Base-by-base conservation (phyloP, 352 stramenopile species). In the Globisporangium nunn region DNA sequence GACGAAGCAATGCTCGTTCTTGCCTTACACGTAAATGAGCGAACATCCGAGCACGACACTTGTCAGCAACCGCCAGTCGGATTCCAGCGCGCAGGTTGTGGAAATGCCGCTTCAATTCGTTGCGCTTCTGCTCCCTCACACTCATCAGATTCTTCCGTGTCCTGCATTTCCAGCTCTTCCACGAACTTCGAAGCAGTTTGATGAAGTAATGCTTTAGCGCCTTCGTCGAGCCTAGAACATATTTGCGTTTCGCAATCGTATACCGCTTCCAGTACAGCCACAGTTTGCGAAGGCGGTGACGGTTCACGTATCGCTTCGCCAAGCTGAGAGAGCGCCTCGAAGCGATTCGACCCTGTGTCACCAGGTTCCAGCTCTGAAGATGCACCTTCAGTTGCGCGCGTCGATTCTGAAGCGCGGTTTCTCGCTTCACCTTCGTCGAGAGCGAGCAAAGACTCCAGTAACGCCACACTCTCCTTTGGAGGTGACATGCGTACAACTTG, bases 251-350 rank as follows among this genome's bases (percentile, higher is more conserved):
- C 12, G 66, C 64, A 31, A 78, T 82, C 3, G 80, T 84, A 53
- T 89, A 94, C 18, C 79, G 80, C 46, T 88, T 91, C 85, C 85
- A 94, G 46, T 88, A 65, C 47, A 74, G 58, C 85, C 85, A 94
- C 6, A 91, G 51, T 35, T 90, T 91, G 6, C 75, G 75, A 31
- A 90, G 61, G 0, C 71, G 65, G 3, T 72, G 63, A 23, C 84
- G 82, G 33, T 82, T 84, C 3, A 88, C 64, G 58, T 87, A 86
- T 5, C 82, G 59, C 33, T 76, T 80, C 1, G 76, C 80, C 2
- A 92, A 37, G 7, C 55, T 76, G 1, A 90, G 52, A 3, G 82
- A 74, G 11, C 82, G 60, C 47, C 74, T 66, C 12, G 58, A 72
- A 6, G 63, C 63, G 0, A 70, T 57, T 51, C 62, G 63, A 17